A percentile compares a stretch with the other conserved stretches of the same genome.
These are phyloP conservation scores for Lignosus rhinocerotis DNA, from an alignment of 1,284 basidiomycete species.

Conservation along the genomic window DNA sequence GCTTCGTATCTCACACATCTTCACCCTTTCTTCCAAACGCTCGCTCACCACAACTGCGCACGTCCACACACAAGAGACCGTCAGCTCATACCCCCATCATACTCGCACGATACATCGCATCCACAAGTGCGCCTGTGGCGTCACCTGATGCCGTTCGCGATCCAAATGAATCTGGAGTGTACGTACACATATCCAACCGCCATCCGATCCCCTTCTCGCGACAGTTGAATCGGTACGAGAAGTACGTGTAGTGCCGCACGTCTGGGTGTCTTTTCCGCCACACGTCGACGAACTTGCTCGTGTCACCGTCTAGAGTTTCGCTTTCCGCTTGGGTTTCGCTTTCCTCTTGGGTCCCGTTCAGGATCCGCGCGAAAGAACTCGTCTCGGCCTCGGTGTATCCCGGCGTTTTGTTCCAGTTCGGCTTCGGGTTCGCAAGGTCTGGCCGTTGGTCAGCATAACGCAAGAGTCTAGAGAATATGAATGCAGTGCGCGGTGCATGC, in stretches of 20 bases:
- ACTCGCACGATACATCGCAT: neutral
- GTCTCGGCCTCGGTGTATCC: slow-evolving; percentile 84
- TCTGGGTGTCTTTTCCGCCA: slow-evolving; percentile 81
- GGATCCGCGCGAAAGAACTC: slow-evolving; percentile 63
- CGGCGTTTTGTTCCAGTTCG: slow-evolving; percentile 79
- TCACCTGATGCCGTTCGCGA: neutral
- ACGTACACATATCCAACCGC: slow-evolving; percentile 84
- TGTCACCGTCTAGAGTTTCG: slow-evolving; percentile 18
- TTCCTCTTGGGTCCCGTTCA: slow-evolving; percentile 37
- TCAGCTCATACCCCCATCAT: slow-evolving; percentile 5
- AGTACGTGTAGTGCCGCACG: slow-evolving; percentile 78
- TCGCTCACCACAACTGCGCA: slow-evolving; percentile 70
- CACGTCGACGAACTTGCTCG: slow-evolving; percentile 69
- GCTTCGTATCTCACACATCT: slow-evolving; percentile 78
- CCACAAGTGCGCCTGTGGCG: neutral
- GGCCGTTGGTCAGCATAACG: slow-evolving; percentile 4
- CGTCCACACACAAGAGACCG: neutral
- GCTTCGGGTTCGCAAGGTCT: slow-evolving; percentile 68
- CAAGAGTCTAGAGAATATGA: neutral
- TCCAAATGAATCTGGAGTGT: neutral
- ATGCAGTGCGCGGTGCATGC: neutral
- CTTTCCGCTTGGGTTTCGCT: too few relatives aligned
- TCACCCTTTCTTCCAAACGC: slow-evolving; percentile 59
- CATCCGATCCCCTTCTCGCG: slow-evolving; percentile 82
- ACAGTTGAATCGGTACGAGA: slow-evolving; percentile 83